Percentiles rank a stretch among this genome's conserved stretches.
These are phyloP conservation scores for Calycina herbarum DNA, from an alignment of 2,329 filamentous ascomycete species.

Conservation along the genomic window DNA sequence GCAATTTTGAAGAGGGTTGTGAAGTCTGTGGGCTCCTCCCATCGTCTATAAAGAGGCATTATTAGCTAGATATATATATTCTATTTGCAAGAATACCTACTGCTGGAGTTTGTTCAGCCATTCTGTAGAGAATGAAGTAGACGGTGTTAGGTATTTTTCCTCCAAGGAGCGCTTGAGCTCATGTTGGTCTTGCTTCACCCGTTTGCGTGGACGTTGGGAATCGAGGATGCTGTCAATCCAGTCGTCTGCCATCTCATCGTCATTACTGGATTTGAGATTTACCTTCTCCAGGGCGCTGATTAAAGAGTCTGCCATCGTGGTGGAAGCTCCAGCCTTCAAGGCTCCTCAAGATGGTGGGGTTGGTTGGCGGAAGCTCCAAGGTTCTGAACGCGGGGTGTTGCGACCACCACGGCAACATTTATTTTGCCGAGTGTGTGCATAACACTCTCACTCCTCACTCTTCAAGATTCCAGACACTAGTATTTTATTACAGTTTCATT, in stretches of 20 bases:
- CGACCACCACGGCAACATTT: neutral
- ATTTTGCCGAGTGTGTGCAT: neutral
- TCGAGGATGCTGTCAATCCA: conserved; percentile 62
- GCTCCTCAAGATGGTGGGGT: conserved; percentile 5
- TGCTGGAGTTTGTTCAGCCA: conserved; percentile 92
- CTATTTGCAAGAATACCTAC: conserved; percentile 41
- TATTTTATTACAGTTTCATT: neutral
- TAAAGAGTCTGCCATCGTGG: conserved; percentile 40
- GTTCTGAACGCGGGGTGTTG: conserved; percentile 1
- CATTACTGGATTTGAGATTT: conserved; percentile 40
- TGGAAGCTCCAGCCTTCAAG: conserved; percentile 6
- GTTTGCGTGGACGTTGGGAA: conserved; percentile 51
- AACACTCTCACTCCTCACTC: neutral
- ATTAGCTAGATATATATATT: conserved; percentile 15
- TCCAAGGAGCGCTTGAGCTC: conserved; percentile 72
- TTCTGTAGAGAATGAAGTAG: conserved; percentile 73
- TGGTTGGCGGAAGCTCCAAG: neutral
- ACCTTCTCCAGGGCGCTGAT: conserved; percentile 52
- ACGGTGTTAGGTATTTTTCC: conserved; percentile 74
- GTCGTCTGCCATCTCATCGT: conserved; percentile 36
- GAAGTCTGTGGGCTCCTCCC: conserved; percentile 80
- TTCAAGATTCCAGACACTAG: neutral
- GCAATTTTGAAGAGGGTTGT: conserved; percentile 83
- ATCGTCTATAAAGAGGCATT: conserved; percentile 50
- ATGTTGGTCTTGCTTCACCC: conserved; percentile 53